Base-by-base conservation (phyloP, 139 green algal species). In the Chlorella sp. region DNA sequence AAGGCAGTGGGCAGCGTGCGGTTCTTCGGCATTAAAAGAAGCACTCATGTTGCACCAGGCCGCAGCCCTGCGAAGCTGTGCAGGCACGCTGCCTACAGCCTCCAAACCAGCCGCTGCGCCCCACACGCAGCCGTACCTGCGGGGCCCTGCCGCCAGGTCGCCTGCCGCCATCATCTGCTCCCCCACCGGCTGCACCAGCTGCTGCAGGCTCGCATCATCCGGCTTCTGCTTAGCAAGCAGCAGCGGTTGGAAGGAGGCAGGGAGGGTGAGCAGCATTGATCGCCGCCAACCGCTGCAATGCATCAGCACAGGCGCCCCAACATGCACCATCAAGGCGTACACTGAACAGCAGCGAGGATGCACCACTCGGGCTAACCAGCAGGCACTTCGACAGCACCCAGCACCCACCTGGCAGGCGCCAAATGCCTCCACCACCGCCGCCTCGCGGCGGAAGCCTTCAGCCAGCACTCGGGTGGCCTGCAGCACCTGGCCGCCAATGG, bases 161-260 rank as follows among this genome's bases (percentile, higher is more conserved):
- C 60, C 43, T 0, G 93, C 94, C 7, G 86, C 88, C 44, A 87
- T 76, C 86, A 98, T 95, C 41, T 88, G 68, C 65, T 92, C 81
- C 0, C 84, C 93, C 54, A 97, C 88, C 11, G 95, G 95, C 44
- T 60, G 70, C 82, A 98, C 81, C 80, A 98, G 73, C 65, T 46
- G 38, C 83, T 95, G 90, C 72, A 98, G 84, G 36, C 84, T 88
- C 1, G 70, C n/a, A n/a, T 91, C 89, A 26, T 24, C 46, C 11
- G 92, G 92, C 84, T 93, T 91, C 87, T 91, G 88, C 79, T 77
- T 6, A 7, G 38, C 32, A 24, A 0, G 7, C 19, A 46, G 65
- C 28, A n/a, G 26, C 30, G n/a, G 14, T 51, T 73, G 24, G 32
- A 41, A 34, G 38, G 41, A 11, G 70, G 70, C 24, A 46, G n/a